These are phyloP conservation scores for Neurospora sp. DNA, from an alignment of 495 filamentous ascomycete species.

Conservation along the genomic window DNA sequence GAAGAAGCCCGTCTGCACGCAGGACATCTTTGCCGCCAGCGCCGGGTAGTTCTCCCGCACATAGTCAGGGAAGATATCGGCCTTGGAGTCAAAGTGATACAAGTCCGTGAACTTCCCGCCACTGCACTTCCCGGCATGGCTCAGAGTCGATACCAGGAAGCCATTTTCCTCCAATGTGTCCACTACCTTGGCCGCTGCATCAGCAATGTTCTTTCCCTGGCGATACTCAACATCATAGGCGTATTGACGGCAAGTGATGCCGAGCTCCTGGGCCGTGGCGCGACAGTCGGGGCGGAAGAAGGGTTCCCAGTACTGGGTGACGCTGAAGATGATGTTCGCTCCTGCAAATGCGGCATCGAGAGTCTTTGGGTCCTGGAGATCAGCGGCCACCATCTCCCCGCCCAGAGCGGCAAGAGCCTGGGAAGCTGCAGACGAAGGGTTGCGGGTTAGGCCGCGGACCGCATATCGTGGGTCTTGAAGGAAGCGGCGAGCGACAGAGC, in stretches of 20 bases:
- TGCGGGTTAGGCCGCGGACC: constrained; percentile 40
- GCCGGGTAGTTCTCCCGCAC: constrained; percentile 27
- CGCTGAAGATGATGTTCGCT: constrained; percentile 39
- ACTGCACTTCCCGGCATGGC: constrained; percentile 26
- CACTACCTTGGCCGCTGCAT: constrained; percentile 37
- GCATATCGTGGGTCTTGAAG: constrained; percentile 21
- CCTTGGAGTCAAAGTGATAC: constrained; percentile 37
- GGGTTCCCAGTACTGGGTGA: constrained; percentile 43
- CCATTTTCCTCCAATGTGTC: constrained; percentile 35
- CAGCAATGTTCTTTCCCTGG: constrained; percentile 45
- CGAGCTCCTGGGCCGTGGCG: constrained; percentile 11
- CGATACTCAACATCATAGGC: constrained; percentile 39
- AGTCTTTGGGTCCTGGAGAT: constrained; percentile 30
- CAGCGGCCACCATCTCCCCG: constrained; percentile 32
- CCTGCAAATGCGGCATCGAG: constrained; percentile 33
- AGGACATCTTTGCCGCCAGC: constrained; percentile 36
- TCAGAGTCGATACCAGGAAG: constrained; percentile 36
- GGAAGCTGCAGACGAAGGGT: constrained; percentile 28
- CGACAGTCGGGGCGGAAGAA: constrained; percentile 26
- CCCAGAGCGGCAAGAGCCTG: constrained; percentile 29
- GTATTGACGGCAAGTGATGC: constrained; percentile 26
- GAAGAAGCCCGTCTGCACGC: constrained; percentile 37
- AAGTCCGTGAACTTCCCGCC: constrained; percentile 27
- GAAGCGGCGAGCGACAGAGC: constrained; percentile 31
- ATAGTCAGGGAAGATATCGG: constrained; percentile 31